phyloP scores from a whole-genome alignment of 2,329 filamentous ascomycete species.

The Penicillium sp. region DNA sequence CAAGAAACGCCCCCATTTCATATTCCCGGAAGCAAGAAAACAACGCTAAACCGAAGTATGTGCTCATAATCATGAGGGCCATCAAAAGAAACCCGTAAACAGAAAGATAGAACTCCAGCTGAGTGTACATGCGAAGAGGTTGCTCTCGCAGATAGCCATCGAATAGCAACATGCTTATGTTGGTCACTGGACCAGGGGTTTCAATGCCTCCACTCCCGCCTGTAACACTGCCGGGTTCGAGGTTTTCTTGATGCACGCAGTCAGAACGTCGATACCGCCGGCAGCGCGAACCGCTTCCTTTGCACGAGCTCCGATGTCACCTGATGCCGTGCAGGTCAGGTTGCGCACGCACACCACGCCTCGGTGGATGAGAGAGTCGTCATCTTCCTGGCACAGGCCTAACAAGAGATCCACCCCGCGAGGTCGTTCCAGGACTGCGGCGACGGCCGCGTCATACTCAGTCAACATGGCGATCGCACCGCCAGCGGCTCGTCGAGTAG shows the following conservation, averaged over 20 bases:
- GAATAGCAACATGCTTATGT: neutral
- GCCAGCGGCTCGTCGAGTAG: conserved; percentile 78
- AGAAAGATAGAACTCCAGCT: conserved; percentile 5
- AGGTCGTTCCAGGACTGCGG: conserved; percentile 67
- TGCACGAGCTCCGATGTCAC: conserved; percentile 62
- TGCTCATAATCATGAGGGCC: conserved; percentile 16
- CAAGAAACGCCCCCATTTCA: neutral
- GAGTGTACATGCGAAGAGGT: neutral
- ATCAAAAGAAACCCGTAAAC: conserved; percentile 10
- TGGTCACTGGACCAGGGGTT: conserved; percentile 56
- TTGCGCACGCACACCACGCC: conserved; percentile 76
- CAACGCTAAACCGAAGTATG: conserved; percentile 19
- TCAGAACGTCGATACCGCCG: conserved; percentile 66
- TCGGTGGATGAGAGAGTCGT: conserved; percentile 55
- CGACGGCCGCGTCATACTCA: conserved; percentile 70
- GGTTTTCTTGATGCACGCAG: conserved; percentile 66
- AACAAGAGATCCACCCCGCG: conserved; percentile 76
- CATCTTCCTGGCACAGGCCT: conserved; percentile 70
- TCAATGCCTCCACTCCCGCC: conserved; percentile 69
- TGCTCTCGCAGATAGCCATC: conserved; percentile 3
- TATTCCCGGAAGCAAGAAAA: neutral
- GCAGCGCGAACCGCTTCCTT: conserved; percentile 60
- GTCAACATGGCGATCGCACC: conserved; percentile 85
- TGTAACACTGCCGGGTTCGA: conserved; percentile 68
- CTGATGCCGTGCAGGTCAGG: conserved; percentile 62